phyloP scores from a whole-genome alignment of 805 yeast species.

The Kodamaea lidongshanica region DNA sequence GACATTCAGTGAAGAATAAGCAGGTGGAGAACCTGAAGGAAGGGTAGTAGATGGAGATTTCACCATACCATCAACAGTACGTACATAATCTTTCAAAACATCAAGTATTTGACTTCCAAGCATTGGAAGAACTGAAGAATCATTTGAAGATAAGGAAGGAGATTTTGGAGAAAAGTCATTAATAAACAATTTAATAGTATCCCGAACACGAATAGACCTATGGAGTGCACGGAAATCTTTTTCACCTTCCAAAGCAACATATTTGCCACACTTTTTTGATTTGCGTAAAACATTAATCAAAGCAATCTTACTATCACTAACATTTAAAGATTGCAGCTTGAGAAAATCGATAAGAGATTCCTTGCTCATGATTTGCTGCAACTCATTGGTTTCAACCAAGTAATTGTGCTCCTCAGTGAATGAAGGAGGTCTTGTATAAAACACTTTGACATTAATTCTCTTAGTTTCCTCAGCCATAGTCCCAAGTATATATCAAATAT shows the following conservation, averaged over 20 bases:
- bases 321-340: slow-evolving; percentile 2
- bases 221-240: slow-evolving; percentile 39
- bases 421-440: too few species aligned
- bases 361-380: slow-evolving; percentile 6
- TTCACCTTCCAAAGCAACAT: slow-evolving; percentile 30
- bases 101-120: slow-evolving; percentile 1
- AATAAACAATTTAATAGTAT: slow-evolving; percentile 32
- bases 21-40: neutral
- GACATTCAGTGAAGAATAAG: slow-evolving; percentile 1
- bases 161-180: slow-evolving; percentile 13
- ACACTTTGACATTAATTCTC: too few species aligned
- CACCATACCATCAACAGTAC: slow-evolving; percentile 2
- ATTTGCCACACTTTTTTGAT: slow-evolving; percentile 41
- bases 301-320: slow-evolving; percentile 4
- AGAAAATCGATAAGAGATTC: slow-evolving; percentile 8
- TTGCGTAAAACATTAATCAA: slow-evolving; percentile 25
- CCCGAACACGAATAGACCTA: slow-evolving; percentile 45
- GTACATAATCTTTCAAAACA: slow-evolving; percentile 4
- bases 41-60: neutral
- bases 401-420: too few species aligned
- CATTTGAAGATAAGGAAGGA: slow-evolving; percentile 2
- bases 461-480: too few species aligned
- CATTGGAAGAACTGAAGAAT: neutral
- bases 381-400: slow-evolving; percentile 3
- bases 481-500: too few species aligned